A percentile compares a stretch with the other conserved stretches of the same genome.
Evolutionary conservation across 1,284 basidiomycete species (phyloP).

Genomic region (Marasmius sp.): DNA sequence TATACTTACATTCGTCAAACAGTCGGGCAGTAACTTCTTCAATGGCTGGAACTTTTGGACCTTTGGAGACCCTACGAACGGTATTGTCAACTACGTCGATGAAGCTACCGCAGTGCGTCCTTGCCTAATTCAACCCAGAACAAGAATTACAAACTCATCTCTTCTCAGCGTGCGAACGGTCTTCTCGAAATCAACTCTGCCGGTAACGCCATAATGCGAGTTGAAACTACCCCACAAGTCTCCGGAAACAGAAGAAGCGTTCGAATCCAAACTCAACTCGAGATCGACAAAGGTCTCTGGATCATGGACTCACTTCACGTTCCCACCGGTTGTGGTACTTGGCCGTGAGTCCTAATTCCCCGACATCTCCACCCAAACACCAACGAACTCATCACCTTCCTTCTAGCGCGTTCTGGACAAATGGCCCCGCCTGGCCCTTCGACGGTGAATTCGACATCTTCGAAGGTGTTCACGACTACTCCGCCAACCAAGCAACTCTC

Average conservation of each 20-base stretch:
- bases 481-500: constrained; percentile 77
- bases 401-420: constrained; percentile 47
- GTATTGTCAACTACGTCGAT: constrained; percentile 54
- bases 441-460: constrained; percentile 70
- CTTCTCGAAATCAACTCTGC: constrained; percentile 61
- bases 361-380: not conserved
- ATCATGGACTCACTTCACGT: constrained; percentile 87
- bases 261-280: constrained; percentile 67
- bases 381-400: not conserved
- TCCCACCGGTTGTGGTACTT: constrained; percentile 87
- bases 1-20: not conserved
- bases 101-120: constrained; percentile 53
- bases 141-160: not conserved
- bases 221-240: constrained; percentile 78
- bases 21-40: constrained; percentile 75
- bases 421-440: constrained; percentile 71
- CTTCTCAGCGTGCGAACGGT: constrained; percentile 43
- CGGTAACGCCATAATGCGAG: constrained; percentile 79
- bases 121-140: not conserved
- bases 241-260: constrained; percentile 68
- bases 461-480: constrained; percentile 80
- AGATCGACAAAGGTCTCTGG: constrained; percentile 69
- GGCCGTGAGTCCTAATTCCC: constrained; percentile 57
- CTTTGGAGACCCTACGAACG: constrained; percentile 63
- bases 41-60: constrained; percentile 79